A percentile compares a stretch with the other conserved stretches of the same genome.
These are phyloP conservation scores for Blastobotrys robertii DNA, from an alignment of 805 yeast genomes.

Conservation along the genomic window DNA sequence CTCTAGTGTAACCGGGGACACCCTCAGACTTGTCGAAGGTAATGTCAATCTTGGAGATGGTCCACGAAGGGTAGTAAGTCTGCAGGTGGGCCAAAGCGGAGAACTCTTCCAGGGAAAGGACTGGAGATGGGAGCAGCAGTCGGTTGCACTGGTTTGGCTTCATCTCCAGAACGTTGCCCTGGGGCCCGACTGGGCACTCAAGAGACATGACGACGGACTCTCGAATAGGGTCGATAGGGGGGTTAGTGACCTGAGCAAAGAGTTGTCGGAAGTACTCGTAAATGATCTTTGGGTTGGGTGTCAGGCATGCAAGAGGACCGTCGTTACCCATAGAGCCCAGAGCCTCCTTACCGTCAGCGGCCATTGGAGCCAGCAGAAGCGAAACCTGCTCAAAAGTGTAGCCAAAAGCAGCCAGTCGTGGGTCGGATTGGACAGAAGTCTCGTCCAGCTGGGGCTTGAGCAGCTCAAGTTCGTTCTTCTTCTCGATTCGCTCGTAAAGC, in stretches of 20 bases:
- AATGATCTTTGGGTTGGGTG: constrained; percentile 82
- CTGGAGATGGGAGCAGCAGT: constrained; percentile 72
- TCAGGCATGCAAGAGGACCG: constrained; percentile 86
- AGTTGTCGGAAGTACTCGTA: constrained; percentile 93
- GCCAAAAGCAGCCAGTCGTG: constrained; percentile 77
- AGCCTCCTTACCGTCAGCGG: constrained; percentile 82
- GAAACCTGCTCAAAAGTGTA: constrained; percentile 91
- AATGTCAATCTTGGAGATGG: constrained; percentile 71
- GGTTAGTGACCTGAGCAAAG: constrained; percentile 97
- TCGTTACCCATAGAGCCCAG: constrained; percentile 99
- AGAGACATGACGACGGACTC: constrained; percentile 95
- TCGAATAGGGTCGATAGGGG: constrained; percentile 97
- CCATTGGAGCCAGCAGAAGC: constrained; percentile 86
- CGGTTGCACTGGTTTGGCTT: constrained; percentile 87
- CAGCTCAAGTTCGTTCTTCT: constrained; percentile 26
- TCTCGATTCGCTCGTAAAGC: constrained; percentile 48
- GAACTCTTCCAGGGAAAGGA: constrained; percentile 64
- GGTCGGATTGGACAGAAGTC: constrained; percentile 61
- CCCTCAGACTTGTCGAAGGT: constrained; percentile 82
- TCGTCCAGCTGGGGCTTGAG: constrained; percentile 16
- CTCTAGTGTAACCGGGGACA: constrained; percentile 69
- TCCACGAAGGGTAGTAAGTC: constrained; percentile 78
- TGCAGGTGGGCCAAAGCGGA: constrained; percentile 64
- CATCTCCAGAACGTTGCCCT: constrained; percentile 91
- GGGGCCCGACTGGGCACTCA: constrained; percentile 97